These are phyloP conservation scores for Candolleomyces eurysporus DNA, from an alignment of 768 basidiomycete genomes.

Conservation along the genomic window DNA sequence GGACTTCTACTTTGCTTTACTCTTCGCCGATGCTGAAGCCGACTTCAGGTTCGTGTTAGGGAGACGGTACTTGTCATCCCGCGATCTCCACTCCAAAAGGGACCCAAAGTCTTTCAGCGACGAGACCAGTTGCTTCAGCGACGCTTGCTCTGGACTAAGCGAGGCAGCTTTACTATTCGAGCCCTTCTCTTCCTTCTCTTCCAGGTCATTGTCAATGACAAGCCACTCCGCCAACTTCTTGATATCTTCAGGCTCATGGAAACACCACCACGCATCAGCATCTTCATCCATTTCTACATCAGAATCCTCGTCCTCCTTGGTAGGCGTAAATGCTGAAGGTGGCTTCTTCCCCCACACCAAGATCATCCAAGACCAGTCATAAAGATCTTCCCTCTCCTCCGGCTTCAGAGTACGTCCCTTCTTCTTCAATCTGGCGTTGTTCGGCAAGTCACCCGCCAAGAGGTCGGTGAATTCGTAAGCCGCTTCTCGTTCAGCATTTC, in stretches of 20 bases:
- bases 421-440: slow-evolving; percentile 39
- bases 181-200: slow-evolving; percentile 23
- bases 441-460: slow-evolving; percentile 6
- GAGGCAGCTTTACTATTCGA: slow-evolving; percentile 1
- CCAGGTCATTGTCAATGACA: slow-evolving; percentile 44
- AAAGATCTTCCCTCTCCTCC: slow-evolving; percentile 52
- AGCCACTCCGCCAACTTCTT: slow-evolving; percentile 66
- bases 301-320: slow-evolving; percentile 12
- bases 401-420: slow-evolving; percentile 37
- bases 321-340: background rate
- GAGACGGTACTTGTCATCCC: slow-evolving; percentile 31
- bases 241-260: slow-evolving; percentile 66
- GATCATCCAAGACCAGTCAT: slow-evolving; percentile 76
- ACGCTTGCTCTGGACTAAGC: background rate
- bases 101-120: slow-evolving; percentile 58
- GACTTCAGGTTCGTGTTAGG: slow-evolving; percentile 11
- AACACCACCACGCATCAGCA: slow-evolving; percentile 72
- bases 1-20: slow-evolving; percentile 3
- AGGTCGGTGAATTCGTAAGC: slow-evolving; percentile 38
- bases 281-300: slow-evolving; percentile 34
- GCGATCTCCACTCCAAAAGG: slow-evolving; percentile 57
- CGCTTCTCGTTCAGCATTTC: slow-evolving; percentile 54
- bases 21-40: background rate
- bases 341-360: slow-evolving; percentile 62
- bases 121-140: slow-evolving; percentile 47